Evolutionary conservation across 768 basidiomycete genomes (phyloP).

Genomic region (Mycena floridula): DNA sequence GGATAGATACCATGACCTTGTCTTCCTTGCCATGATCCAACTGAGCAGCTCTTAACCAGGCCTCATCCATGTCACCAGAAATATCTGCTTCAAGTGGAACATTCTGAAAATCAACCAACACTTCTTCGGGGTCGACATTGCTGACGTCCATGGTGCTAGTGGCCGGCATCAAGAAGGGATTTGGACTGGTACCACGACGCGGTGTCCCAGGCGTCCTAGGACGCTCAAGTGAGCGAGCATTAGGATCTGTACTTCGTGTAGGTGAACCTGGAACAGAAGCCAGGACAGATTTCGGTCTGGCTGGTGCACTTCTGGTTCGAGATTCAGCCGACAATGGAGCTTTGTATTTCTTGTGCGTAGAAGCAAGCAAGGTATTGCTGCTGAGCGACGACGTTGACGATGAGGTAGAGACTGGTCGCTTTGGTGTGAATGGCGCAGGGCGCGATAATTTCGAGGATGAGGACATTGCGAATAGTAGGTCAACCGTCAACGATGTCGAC

Average conservation of each 20-base stretch:
- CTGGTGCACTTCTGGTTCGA: constrained; percentile 12
- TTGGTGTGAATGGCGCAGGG: too few species aligned
- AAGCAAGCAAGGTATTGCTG: constrained; percentile 25
- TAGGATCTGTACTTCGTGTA: too few species aligned
- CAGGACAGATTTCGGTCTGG: constrained; percentile 25
- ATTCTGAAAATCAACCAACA: constrained; percentile 67
- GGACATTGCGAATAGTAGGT: too few species aligned
- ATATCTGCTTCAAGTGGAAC: constrained; percentile 62
- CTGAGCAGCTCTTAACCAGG: constrained; percentile 33
- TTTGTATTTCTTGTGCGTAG: constrained; percentile 64
- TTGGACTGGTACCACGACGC: constrained; percentile 36
- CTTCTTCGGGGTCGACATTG: constrained; percentile 68
- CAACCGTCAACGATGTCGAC: too few species aligned
- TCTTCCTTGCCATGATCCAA: constrained; percentile 65
- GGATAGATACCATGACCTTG: constrained; percentile 82
- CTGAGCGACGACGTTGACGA: constrained; percentile 18
- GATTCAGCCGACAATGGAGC: constrained; percentile 48
- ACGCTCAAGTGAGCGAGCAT: constrained; percentile 22
- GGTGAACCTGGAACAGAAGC: constrained; percentile 51
- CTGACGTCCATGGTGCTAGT: constrained; percentile 73
- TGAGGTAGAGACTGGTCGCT: too few species aligned
- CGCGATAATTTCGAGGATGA: too few species aligned
- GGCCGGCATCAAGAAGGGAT: constrained; percentile 38
- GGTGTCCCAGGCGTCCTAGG: constrained; percentile 54
- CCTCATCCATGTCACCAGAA: constrained; percentile 63